Percentiles rank a stretch among this genome's conserved stretches.
Conservation (phyloP, 805 yeast genomes). For the Pichia sporocuriosa region DNA sequence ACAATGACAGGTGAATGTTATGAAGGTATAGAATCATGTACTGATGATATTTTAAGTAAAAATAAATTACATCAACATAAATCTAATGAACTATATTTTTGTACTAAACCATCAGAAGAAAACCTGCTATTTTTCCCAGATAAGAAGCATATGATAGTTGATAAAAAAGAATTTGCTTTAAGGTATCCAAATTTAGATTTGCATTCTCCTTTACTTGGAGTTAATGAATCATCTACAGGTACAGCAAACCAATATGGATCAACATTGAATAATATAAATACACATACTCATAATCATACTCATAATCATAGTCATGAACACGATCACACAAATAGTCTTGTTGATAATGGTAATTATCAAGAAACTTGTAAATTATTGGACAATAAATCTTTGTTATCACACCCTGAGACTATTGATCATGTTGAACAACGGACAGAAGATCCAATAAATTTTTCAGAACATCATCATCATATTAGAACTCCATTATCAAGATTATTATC, state of each 20-base stretch:
- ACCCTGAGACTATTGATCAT: too few relatives aligned
- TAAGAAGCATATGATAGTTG: slow-evolving; percentile 21
- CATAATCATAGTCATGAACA: slow-evolving; percentile 6
- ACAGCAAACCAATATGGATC: neutral
- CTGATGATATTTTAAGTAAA: slow-evolving; percentile 20
- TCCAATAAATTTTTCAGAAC: too few relatives aligned
- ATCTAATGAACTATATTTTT: slow-evolving; percentile 25
- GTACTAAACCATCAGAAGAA: slow-evolving; percentile 30
- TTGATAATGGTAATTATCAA: neutral
- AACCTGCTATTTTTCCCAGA: slow-evolving; percentile 27
- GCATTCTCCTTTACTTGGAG: slow-evolving; percentile 25
- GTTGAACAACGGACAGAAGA: too few relatives aligned
- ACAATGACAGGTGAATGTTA: slow-evolving; percentile 27
- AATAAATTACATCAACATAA: slow-evolving; percentile 19
- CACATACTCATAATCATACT: neutral
- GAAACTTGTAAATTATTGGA: too few relatives aligned
- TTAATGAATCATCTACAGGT: neutral
- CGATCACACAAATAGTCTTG: neutral
- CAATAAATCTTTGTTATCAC: too few relatives aligned
- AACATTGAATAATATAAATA: neutral
- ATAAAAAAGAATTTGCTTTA: slow-evolving; percentile 19
- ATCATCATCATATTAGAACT: slow-evolving; percentile 73
- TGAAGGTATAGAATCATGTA: slow-evolving; percentile 27
- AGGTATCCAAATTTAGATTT: slow-evolving; percentile 28
- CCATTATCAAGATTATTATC: slow-evolving; percentile 73